Conservation (phyloP, 805 yeast species). For the Teunomyces barrocoloradensis region DNA sequence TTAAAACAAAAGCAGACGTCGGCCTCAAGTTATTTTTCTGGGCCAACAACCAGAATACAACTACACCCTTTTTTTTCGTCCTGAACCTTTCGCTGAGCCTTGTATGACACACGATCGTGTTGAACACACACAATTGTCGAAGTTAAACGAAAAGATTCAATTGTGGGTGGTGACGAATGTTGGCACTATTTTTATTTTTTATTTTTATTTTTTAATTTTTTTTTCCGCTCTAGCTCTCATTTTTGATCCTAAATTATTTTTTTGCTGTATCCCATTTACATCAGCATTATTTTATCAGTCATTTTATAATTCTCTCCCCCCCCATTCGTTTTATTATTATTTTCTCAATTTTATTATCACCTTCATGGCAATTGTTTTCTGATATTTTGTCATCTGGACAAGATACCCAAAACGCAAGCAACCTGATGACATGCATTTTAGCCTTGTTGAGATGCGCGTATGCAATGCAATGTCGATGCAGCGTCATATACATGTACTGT, state of each 20-base stretch:
- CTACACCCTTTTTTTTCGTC: too few species aligned
- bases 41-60: not conserved
- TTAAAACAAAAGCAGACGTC: not conserved
- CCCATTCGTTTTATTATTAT: not conserved
- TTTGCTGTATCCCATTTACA: not conserved
- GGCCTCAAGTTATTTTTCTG: not conserved
- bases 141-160: too few species aligned
- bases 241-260: not conserved
- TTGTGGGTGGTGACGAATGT: not conserved
- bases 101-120: too few species aligned
- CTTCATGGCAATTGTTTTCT: not conserved
- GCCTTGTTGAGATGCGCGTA: too few species aligned
- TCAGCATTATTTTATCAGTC: not conserved
- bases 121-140: too few species aligned
- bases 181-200: not conserved
- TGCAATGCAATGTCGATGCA: too few species aligned
- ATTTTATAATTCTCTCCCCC: not conserved
- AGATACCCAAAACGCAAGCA: too few species aligned
- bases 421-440: too few species aligned
- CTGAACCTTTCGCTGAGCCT: too few species aligned
- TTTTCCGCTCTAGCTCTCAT: too few species aligned
- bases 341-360: not conserved
- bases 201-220: not conserved
- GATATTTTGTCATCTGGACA: too few species aligned
- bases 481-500: too few species aligned